Conservation (phyloP, 805 yeast genomes). For the Tetrapisispora fleetii region DNA sequence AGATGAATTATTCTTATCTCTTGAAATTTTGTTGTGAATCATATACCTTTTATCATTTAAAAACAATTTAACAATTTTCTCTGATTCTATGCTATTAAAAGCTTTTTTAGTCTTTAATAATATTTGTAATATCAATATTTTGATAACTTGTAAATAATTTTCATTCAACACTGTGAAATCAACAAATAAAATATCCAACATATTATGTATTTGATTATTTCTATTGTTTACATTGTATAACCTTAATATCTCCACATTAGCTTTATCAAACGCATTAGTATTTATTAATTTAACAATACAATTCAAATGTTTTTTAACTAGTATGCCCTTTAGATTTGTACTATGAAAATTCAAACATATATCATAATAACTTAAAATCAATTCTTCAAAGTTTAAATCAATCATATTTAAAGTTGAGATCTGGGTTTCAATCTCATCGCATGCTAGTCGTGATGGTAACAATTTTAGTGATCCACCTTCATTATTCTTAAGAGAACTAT, state of each 20-base stretch:
- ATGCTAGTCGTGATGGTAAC: background rate
- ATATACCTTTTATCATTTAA: constrained; percentile 19
- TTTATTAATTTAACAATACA: constrained; percentile 18
- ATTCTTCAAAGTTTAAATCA: background rate
- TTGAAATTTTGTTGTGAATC: background rate
- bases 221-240: constrained; percentile 19
- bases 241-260: constrained; percentile 12
- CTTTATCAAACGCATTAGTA: constrained; percentile 4
- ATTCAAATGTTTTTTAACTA: constrained; percentile 17
- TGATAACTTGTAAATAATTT: constrained; percentile 18
- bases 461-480: background rate
- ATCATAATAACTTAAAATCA: background rate
- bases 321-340: background rate
- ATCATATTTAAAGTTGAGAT: background rate
- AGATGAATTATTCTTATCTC: background rate
- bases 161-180: constrained; percentile 18
- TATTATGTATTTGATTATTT: constrained; percentile 4
- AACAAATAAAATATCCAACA: constrained; percentile 16
- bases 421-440: background rate
- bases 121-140: constrained; percentile 22
- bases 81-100: background rate
- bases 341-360: background rate
- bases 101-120: constrained; percentile 15
- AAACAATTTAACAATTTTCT: constrained; percentile 13
- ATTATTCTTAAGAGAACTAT: background rate